A percentile compares a stretch with the other conserved stretches of the same genome.
Evolutionary conservation across 495 filamentous ascomycete genomes (phyloP).

Genomic region (Letharia columbiana): DNA sequence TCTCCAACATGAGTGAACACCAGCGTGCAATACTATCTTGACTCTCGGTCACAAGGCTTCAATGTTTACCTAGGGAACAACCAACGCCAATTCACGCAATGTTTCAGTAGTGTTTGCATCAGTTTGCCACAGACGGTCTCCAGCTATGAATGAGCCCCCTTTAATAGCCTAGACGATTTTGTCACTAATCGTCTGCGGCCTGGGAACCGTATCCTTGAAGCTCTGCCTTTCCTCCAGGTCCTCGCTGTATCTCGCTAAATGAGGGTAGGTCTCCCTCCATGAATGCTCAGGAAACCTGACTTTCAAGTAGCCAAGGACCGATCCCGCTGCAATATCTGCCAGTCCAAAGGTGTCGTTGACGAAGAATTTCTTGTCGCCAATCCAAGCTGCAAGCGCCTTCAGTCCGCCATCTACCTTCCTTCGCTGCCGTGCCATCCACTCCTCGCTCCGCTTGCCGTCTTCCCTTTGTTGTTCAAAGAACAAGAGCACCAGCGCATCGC

Average conservation of each 20-base stretch:
- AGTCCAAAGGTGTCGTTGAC: neutral
- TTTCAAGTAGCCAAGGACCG: conserved; percentile 12
- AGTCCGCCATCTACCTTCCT: conserved; percentile 10
- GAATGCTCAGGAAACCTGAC: conserved; percentile 10
- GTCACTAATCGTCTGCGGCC: conserved; percentile 3
- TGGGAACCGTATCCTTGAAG: conserved; percentile 4
- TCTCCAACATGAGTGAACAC: too few species aligned
- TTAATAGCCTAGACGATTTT: neutral
- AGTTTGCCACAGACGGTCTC: neutral
- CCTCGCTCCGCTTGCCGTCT: conserved; percentile 7
- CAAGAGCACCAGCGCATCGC: conserved; percentile 12
- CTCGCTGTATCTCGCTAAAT: conserved; percentile 7
- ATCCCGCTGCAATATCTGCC: conserved; percentile 9
- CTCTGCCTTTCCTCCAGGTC: conserved; percentile 8
- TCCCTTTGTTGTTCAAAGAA: conserved; percentile 8
- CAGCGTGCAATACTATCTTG: neutral
- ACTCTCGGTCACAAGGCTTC: neutral
- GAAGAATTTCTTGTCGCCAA: conserved; percentile 1
- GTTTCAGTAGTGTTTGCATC: neutral
- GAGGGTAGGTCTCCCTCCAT: neutral
- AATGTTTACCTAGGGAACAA: too few species aligned
- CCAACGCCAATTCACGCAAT: too few species aligned
- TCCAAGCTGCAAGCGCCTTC: conserved; percentile 8
- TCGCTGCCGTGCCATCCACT: conserved; percentile 11
- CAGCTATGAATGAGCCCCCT: neutral